Percentiles rank a stretch among this genome's conserved stretches.
Conservation (phyloP, 2,329 filamentous ascomycete genomes). For the Cercospora citrullina region DNA sequence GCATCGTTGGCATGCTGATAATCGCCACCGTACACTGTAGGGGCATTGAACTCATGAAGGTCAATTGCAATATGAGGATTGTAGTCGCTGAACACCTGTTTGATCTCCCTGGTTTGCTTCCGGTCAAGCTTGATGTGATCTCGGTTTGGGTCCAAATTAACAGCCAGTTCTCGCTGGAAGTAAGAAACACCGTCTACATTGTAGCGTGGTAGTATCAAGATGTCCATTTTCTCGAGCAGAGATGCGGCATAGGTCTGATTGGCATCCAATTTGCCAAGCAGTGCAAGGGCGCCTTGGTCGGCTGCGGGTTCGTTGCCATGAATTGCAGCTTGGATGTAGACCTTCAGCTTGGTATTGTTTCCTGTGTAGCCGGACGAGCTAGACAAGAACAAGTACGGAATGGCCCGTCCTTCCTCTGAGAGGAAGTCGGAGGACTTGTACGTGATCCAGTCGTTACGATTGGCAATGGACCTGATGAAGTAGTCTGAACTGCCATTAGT, state of each 20-base stretch:
- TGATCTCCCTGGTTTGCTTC: conserved; percentile 40
- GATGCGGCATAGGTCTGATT: conserved; percentile 37
- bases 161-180: conserved; percentile 41
- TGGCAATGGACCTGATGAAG: conserved; percentile 35
- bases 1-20: conserved; percentile 41
- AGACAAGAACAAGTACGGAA: conserved; percentile 37
- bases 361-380: background rate
- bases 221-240: conserved; percentile 40
- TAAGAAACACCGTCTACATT: conserved; percentile 42
- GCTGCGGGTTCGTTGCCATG: conserved; percentile 44
- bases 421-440: conserved; percentile 35
- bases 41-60: conserved; percentile 41
- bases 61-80: conserved; percentile 40
- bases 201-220: conserved; percentile 40
- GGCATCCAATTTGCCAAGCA: conserved; percentile 40
- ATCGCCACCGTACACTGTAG: conserved; percentile 33
- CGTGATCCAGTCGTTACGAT: conserved; percentile 39
- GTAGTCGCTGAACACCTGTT: conserved; percentile 36
- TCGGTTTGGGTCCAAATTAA: conserved; percentile 42
- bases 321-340: conserved; percentile 40
- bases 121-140: conserved; percentile 42
- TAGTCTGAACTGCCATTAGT: conserved; percentile 8
- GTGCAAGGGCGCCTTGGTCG: conserved; percentile 40
- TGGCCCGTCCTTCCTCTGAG: conserved; percentile 39
- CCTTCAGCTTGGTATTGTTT: conserved; percentile 30